phyloP scores from a whole-genome alignment of 352 stramenopile genomes.

The Pythium brachiatum region DNA sequence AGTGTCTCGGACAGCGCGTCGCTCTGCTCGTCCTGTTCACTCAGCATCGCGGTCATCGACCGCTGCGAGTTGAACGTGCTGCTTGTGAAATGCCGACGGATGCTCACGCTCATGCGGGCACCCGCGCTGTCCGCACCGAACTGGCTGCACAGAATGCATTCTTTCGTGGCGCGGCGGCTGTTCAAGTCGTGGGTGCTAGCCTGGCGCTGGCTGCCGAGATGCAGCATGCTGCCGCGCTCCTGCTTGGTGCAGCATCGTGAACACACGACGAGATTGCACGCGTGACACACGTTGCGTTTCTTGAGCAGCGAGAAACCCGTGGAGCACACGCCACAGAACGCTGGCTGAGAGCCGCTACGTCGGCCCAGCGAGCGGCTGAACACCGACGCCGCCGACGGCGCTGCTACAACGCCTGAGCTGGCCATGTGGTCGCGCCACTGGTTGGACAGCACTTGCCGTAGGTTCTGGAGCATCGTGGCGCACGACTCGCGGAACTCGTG shows the following conservation, averaged over 20 bases:
- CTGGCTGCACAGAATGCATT: conserved; percentile 65
- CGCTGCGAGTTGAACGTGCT: conserved; percentile 25
- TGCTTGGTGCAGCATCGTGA: conserved; percentile 46
- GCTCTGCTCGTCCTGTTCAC: conserved; percentile 19
- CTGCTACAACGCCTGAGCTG: conserved; percentile 17
- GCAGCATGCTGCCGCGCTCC: conserved; percentile 2
- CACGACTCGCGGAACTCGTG: conserved; percentile 65
- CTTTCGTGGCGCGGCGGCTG: conserved; percentile 21
- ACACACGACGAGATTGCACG: conserved; percentile 52
- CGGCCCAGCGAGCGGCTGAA: conserved; percentile 24
- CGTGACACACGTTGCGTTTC: conserved; percentile 53
- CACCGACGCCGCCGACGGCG: conserved; percentile 24
- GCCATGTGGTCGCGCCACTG: conserved; percentile 52
- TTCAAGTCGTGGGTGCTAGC: conserved; percentile 16
- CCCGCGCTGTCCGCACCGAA: conserved; percentile 36
- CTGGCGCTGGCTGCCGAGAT: not conserved
- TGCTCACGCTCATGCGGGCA: conserved; percentile 31
- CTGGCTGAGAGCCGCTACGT: conserved; percentile 22
- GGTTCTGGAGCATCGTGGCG: conserved; percentile 45
- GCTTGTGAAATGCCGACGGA: conserved; percentile 31
- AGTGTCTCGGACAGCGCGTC: conserved; percentile 18
- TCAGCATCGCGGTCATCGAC: conserved; percentile 20
- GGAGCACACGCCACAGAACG: conserved; percentile 58
- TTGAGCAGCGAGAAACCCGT: conserved; percentile 56
- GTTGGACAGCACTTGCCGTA: conserved; percentile 48